Evolutionary conservation across 257 asterid genomes (phyloP).

Genomic region (Solanum neorickii): DNA sequence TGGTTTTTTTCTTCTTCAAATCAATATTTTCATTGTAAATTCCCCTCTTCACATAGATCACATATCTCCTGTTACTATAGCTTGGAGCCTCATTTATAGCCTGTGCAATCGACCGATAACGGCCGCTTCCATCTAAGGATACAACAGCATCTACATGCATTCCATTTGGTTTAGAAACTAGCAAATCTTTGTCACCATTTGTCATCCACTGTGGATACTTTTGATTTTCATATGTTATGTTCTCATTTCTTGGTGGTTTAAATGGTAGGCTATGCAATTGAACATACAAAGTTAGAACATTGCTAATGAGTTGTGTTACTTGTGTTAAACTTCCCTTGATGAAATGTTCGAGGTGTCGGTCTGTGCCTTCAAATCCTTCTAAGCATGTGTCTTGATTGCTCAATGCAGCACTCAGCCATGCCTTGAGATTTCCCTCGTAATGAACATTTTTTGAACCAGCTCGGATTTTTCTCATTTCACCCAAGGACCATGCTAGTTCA

Average conservation of each 20-base stretch:
- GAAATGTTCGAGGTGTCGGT: constrained; percentile 52
- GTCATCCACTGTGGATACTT: constrained; percentile 70
- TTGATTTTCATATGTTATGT: background rate
- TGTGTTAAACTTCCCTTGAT: constrained; percentile 61
- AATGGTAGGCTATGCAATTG: constrained; percentile 54
- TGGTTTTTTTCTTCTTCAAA: constrained; percentile 80
- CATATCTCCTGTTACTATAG: constrained; percentile 58
- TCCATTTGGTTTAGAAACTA: constrained; percentile 21
- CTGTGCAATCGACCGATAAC: constrained; percentile 45
- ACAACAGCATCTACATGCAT: constrained; percentile 69
- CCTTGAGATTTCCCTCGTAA: constrained; percentile 63
- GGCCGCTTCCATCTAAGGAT: constrained; percentile 70
- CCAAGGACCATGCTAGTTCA: constrained; percentile 75
- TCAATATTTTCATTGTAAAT: constrained; percentile 74
- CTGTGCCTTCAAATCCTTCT: constrained; percentile 93
- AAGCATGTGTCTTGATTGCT: constrained; percentile 97
- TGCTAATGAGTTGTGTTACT: constrained; percentile 78
- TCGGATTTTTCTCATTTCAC: constrained; percentile 58
- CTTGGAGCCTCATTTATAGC: constrained; percentile 69
- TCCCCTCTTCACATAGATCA: constrained; percentile 83
- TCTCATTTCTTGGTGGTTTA: constrained; percentile 21
- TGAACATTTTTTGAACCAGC: constrained; percentile 28
- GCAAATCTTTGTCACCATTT: constrained; percentile 50
- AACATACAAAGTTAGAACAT: constrained; percentile 58
- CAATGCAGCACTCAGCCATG: constrained; percentile 93